A percentile compares a stretch with the other conserved stretches of the same genome.
Conservation (phyloP, 208 protist genomes). For the Crithidia mellificae region DNA sequence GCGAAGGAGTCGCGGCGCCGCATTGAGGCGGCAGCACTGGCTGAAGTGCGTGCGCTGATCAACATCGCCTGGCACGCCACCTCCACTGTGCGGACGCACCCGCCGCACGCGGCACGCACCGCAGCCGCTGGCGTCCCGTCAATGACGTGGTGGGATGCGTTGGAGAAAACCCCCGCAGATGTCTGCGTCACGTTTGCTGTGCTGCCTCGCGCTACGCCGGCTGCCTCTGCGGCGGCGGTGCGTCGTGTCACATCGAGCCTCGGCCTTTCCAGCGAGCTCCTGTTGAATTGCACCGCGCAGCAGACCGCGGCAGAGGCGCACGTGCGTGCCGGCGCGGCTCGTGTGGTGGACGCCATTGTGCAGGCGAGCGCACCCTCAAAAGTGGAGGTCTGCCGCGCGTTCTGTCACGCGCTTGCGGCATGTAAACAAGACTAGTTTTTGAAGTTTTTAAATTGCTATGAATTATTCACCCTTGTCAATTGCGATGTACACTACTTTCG, state of each 20-base stretch:
- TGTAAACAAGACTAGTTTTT: slow-evolving; percentile 7
- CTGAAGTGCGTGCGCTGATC: slow-evolving; percentile 23
- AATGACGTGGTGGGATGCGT: slow-evolving; percentile 6
- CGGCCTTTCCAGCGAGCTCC: slow-evolving; percentile 20
- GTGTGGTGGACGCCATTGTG: slow-evolving; percentile 24
- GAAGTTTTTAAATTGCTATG: not conserved
- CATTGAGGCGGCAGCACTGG: slow-evolving; percentile 16
- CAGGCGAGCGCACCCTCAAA: not conserved
- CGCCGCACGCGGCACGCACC: not conserved
- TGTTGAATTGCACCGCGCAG: slow-evolving; percentile 41
- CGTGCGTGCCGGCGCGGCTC: slow-evolving; percentile 18
- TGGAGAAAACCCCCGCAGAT: not conserved
- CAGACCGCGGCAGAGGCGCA: slow-evolving; percentile 35
- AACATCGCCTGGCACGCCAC: slow-evolving; percentile 20
- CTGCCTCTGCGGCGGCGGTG: not conserved
- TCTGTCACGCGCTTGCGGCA: slow-evolving; percentile 6
- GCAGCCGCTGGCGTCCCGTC: not conserved
- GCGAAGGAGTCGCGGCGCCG: slow-evolving; percentile 7
- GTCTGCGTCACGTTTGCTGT: slow-evolving; percentile 24
- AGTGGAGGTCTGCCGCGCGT: not conserved
- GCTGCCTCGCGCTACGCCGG: slow-evolving; percentile 3
- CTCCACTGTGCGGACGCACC: slow-evolving; percentile 6
- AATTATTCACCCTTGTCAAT: not conserved
- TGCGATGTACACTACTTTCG: slow-evolving; percentile 4
- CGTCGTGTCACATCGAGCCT: slow-evolving; percentile 27